Evolutionary conservation across 306 rosid species (phyloP).

Genomic region (Hippophae tibetana): DNA sequence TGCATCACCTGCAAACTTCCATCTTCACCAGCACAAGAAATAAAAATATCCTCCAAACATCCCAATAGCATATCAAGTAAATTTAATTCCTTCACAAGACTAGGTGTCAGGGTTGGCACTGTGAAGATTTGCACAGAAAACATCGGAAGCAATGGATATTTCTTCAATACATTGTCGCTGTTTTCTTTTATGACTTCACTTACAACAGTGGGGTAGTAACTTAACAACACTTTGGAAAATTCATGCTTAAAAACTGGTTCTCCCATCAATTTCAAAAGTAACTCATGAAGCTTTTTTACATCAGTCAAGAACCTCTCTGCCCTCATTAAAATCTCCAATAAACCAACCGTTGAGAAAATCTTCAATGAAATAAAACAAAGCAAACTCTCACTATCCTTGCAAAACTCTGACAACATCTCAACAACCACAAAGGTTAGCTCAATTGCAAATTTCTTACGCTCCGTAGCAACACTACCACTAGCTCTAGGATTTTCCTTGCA

Average conservation of each 20-base stretch:
- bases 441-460: slow-evolving; percentile 47
- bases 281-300: slow-evolving; percentile 65
- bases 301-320: slow-evolving; percentile 64
- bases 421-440: slow-evolving; percentile 70
- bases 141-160: slow-evolving; percentile 46
- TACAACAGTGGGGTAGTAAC: slow-evolving; percentile 74
- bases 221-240: slow-evolving; percentile 75
- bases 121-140: slow-evolving; percentile 97
- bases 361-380: slow-evolving; percentile 69
- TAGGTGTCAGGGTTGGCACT: slow-evolving; percentile 83
- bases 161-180: slow-evolving; percentile 34
- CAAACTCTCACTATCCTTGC: slow-evolving; percentile 86
- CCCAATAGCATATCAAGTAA: slow-evolving; percentile 65
- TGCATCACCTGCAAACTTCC: slow-evolving; percentile 64
- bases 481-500: slow-evolving; percentile 31
- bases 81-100: slow-evolving; percentile 84
- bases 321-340: slow-evolving; percentile 57
- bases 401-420: slow-evolving; percentile 78
- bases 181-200: slow-evolving; percentile 46
- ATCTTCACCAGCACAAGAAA: slow-evolving; percentile 63
- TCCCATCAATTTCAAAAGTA: slow-evolving; percentile 77
- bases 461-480: slow-evolving; percentile 21
- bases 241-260: slow-evolving; percentile 82
- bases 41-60: slow-evolving; percentile 65
- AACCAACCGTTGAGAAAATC: slow-evolving; percentile 41